Evolutionary conservation across 1,284 basidiomycete genomes (phyloP).

Genomic region (Sporisorium scitamineum): DNA sequence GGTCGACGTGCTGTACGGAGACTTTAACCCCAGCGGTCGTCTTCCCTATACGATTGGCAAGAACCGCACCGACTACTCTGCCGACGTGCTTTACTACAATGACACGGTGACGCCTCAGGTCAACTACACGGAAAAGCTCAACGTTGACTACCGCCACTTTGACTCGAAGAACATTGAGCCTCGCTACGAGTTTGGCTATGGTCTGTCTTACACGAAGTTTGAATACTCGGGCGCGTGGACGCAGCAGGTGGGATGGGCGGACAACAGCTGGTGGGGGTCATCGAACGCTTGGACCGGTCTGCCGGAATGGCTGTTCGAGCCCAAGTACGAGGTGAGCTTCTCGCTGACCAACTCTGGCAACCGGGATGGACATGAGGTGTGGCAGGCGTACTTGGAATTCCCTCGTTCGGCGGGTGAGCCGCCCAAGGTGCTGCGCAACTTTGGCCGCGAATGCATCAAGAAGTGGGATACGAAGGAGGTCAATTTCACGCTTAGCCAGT

Average conservation of each 20-base stretch:
- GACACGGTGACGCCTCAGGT: conserved; percentile 46
- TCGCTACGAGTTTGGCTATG: conserved; percentile 58
- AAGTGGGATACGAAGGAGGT: conserved; percentile 37
- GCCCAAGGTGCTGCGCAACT: conserved; percentile 59
- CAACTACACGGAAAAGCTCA: conserved; percentile 60
- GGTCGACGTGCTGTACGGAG: conserved; percentile 58
- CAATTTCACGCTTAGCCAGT: conserved; percentile 48
- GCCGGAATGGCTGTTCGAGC: conserved; percentile 59
- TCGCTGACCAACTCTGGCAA: conserved; percentile 55
- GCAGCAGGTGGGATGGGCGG: conserved; percentile 38
- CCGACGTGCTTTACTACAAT: conserved; percentile 56
- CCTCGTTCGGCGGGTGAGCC: conserved; percentile 55
- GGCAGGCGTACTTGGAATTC: conserved; percentile 61
- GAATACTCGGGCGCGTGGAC: conserved; percentile 43
- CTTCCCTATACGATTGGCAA: conserved; percentile 63
- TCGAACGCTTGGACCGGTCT: conserved; percentile 35
- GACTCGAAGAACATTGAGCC: conserved; percentile 55
- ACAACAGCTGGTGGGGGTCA: conserved; percentile 52
- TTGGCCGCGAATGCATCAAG: conserved; percentile 50
- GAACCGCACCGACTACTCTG: conserved; percentile 51
- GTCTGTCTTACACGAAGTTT: conserved; percentile 63
- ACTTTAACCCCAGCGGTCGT: conserved; percentile 58
- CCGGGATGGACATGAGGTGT: conserved; percentile 58
- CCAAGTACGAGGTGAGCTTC: conserved; percentile 52
- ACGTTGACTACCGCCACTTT: conserved; percentile 59